Evolutionary conservation across 768 basidiomycete species (phyloP), one percentile per base, ranked within the genome.

Genomic region (Bullera alba): DNA sequence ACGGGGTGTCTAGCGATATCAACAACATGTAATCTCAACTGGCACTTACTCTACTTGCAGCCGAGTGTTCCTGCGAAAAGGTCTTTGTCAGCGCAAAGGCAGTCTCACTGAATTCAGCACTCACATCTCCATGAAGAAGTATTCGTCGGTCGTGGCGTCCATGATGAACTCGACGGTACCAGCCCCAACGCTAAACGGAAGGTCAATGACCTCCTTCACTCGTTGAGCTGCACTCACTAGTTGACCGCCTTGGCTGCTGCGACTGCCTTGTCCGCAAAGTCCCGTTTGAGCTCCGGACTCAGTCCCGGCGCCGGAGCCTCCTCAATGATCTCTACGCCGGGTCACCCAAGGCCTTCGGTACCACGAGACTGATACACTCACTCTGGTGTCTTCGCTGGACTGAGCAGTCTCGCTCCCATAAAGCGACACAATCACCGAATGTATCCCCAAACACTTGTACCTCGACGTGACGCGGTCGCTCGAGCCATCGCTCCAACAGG

Each of bases 101-200:
- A 25, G 0, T 17, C 45, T 29, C 1, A 22, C 28, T 37, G 23
- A 25, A 6, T 42, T 41, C 5, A 2, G 15, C 6, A 47, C 83
- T 46, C 58, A 83, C 87, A 93, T 93, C 73, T 95, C 91, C 90
- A 92, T 92, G 68, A 95, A 95, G 65, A 83, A 95, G 71, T 93
- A 93, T 52, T 81, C 78, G 49, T 80, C 74, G 6, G 85, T 86
- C 67, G 91, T 85, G 55, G 88, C 91, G 69, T 96, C 91, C 57
- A 93, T 89, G 57, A 96, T 93, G 62, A 96, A 95, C 69, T 96
- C 91, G 46, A 70, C 60, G 1, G 55, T 61, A 7, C 53, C 61
- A 5, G 51, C 51, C 2, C 58, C 57, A 14, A 57, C 57, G 41
- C 64, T 66, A 25, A 19, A 14, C 15, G 34, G 15, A 25, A 22